Evolutionary conservation across 805 yeast species (phyloP), one percentile per base, ranked within the genome.

Genomic region (Teunomyces kruisii): DNA sequence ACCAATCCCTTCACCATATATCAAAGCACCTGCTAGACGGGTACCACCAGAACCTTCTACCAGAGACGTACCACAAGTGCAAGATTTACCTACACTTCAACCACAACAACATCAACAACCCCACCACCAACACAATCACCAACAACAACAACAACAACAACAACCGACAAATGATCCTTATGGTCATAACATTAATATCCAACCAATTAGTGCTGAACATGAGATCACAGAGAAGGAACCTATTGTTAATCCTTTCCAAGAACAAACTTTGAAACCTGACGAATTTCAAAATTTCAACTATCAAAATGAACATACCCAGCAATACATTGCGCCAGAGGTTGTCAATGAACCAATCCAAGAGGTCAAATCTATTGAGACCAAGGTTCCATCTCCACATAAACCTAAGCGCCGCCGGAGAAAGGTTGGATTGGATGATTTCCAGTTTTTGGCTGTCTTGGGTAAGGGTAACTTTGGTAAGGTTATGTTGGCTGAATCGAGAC

Each of bases 381-480:
- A 9, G 9, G n/a, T 17, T 28, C 36, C 40, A 9, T 40, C 62
- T n/a, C 52, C 62, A 2, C 62, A 56, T 15, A 66, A 58, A 46
- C 51, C 58, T 13, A 66, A 56, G 47, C 64, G 63, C 42, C 70
- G 69, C 55, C 81, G 88, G 54, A 81, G 86, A 57, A 85, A 83
- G 64, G 81, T 91, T 45, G 97, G 99, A 0, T 76, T 94, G 46
- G 98, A 94, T 64, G 98, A 94, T 67, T 94, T 94, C 76, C 86
- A 88, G 55, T 86, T 94, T 59, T 69, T 94, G 54, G 96, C 97
- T 8, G 99, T 94, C 8, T 76, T 94, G 47, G 99, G 99, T 57
- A 94, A 91, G 64, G 99, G 99, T 70, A 94, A 94, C 65, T 94
- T 94, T 64, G 99, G 99, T 68, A 94, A 94, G 62, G 99, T 94